Conservation (phyloP, 2,329 filamentous ascomycete species). For the Fusarium decemcellulare region DNA sequence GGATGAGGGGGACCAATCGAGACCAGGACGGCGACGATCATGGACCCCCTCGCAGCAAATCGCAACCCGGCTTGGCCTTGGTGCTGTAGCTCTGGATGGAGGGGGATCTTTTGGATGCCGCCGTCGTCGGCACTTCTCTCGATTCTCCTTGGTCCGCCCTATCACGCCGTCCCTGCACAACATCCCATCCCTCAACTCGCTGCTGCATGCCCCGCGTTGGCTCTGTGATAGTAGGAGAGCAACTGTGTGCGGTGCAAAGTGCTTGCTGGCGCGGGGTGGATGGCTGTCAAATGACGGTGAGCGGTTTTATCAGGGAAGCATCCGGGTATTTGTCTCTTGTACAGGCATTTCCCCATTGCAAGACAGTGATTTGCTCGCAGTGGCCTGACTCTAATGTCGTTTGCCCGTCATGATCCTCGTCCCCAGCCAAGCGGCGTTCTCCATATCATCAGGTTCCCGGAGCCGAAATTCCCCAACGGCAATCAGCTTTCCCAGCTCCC, state of each 20-base stretch:
- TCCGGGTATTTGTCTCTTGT: conserved; percentile 6
- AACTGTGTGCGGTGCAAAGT: conserved; percentile 18
- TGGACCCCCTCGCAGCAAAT: conserved; percentile 28
- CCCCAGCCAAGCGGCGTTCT: not conserved
- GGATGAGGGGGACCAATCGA: conserved; percentile 4
- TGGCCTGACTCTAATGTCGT: conserved; percentile 11
- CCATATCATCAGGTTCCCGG: not conserved
- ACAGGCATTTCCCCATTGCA: not conserved
- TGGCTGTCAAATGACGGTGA: conserved; percentile 46
- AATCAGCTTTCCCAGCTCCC: conserved; percentile 12
- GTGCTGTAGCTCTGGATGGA: conserved; percentile 25
- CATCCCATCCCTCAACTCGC: conserved; percentile 32
- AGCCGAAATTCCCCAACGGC: conserved; percentile 9
- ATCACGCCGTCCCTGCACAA: conserved; percentile 40
- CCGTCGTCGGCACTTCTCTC: conserved; percentile 42
- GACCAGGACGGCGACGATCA: conserved; percentile 28
- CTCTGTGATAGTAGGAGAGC: not conserved
- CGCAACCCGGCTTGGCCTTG: conserved; percentile 36
- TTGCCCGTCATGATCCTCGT: not conserved
- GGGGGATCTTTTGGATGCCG: conserved; percentile 39
- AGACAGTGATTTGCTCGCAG: conserved; percentile 18
- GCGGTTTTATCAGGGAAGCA: conserved; percentile 18
- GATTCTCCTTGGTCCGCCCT: conserved; percentile 32
- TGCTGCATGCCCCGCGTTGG: not conserved
- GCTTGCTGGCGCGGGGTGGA: conserved; percentile 22